Conservation (phyloP, 352 stramenopile genomes). For the Globisporangium sylvaticum region DNA sequence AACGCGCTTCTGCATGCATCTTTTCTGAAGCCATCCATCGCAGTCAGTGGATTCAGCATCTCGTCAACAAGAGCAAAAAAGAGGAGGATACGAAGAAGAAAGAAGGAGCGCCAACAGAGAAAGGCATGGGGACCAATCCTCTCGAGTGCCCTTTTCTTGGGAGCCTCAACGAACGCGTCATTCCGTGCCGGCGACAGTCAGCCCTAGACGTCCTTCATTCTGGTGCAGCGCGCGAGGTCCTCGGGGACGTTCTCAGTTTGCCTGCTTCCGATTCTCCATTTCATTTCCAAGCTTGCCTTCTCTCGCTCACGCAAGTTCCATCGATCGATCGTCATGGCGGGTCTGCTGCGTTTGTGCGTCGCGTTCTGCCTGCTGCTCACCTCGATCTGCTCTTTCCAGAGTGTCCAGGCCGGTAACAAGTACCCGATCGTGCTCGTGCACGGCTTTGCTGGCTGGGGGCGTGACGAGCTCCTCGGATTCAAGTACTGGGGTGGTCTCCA, state of each 20-base stretch:
- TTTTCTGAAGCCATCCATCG: too few relatives aligned
- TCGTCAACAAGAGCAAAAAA: not conserved
- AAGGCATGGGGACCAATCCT: not conserved
- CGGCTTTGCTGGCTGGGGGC: slow-evolving; percentile 15
- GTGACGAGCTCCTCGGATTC: slow-evolving; percentile 7
- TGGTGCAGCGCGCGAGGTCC: not conserved
- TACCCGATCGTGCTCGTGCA: slow-evolving; percentile 22
- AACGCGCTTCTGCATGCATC: too few relatives aligned
- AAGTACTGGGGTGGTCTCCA: slow-evolving; percentile 19
- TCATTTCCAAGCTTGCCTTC: not conserved
- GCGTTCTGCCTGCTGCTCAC: not conserved
- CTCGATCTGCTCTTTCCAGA: not conserved
- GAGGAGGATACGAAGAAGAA: not conserved
- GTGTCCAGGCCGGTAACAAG: slow-evolving; percentile 6
- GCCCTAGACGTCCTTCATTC: not conserved
- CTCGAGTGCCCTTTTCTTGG: not conserved
- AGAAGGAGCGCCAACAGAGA: too few relatives aligned
- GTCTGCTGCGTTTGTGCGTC: not conserved
- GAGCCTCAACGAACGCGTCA: not conserved
- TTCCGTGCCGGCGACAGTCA: not conserved
- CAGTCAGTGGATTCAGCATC: too few relatives aligned
- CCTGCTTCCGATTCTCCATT: not conserved
- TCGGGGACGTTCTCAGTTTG: not conserved
- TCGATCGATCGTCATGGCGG: not conserved
- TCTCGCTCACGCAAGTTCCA: not conserved